Percentiles rank a stretch among this genome's conserved stretches.
Conservation (phyloP, 306 rosid species). For the Crataegus laevigata region DNA sequence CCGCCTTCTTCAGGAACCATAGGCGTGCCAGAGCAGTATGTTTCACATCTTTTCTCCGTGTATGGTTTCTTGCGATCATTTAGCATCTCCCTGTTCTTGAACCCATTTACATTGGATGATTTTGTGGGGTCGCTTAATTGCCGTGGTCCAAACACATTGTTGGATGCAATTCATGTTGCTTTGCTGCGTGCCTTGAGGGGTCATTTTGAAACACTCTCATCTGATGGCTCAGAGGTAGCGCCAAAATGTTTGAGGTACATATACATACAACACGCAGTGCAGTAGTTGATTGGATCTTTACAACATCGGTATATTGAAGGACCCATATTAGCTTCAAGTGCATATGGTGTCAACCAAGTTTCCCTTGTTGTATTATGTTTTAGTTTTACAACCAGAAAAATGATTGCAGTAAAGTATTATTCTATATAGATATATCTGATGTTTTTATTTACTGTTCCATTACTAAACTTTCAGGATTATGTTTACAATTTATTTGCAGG, state of each 20-base stretch:
- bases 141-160: conserved; percentile 40
- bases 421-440: background rate
- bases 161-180: conserved; percentile 75
- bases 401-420: background rate
- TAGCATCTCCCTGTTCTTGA: conserved; percentile 54
- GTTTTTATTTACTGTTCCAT: background rate
- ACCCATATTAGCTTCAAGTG: background rate
- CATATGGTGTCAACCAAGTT: background rate
- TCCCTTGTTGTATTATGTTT: background rate
- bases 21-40: conserved; percentile 72
- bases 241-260: conserved; percentile 68
- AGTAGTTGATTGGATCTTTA: background rate
- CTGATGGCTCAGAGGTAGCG: conserved; percentile 65
- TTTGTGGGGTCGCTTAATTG: conserved; percentile 82
- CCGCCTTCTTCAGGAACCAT: conserved; percentile 73
- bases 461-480: background rate
- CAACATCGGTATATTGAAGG: background rate
- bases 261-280: background rate
- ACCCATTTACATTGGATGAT: conserved; percentile 81
- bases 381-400: background rate
- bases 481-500: conserved; percentile 33
- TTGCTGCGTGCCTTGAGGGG: conserved; percentile 62
- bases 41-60: conserved; percentile 66
- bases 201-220: conserved; percentile 57
- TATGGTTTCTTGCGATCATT: conserved; percentile 80